These are phyloP conservation scores for Blastomyces parvus DNA, from an alignment of 2,329 filamentous ascomycete species.

Conservation along the genomic window DNA sequence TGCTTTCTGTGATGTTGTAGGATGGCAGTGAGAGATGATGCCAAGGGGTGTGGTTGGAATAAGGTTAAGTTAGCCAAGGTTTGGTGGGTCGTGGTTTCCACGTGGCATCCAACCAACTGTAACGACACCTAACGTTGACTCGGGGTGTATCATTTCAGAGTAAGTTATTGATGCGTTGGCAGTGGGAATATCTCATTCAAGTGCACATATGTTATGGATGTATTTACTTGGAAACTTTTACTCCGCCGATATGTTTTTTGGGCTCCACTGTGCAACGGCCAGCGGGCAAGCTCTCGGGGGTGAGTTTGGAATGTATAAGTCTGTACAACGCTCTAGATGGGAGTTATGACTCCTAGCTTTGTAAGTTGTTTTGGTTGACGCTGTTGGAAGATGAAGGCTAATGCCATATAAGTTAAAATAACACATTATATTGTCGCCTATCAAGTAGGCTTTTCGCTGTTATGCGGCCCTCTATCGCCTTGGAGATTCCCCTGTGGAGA, in stretches of 20 bases:
- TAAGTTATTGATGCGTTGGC: background rate
- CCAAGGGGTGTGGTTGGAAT: background rate
- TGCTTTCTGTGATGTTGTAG: background rate
- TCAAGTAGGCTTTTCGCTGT: background rate
- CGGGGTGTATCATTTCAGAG: background rate
- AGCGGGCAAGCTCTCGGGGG: background rate
- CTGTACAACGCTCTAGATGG: background rate
- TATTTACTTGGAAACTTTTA: background rate
- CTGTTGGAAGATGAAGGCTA: background rate
- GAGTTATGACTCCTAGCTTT: background rate
- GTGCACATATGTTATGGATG: background rate
- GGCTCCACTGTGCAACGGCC: background rate
- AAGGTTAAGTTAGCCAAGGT: background rate
- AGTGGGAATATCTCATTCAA: background rate
- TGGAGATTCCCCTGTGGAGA: background rate
- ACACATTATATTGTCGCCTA: background rate
- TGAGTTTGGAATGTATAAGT: background rate
- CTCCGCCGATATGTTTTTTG: background rate
- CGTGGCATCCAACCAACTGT: background rate
- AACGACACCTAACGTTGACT: background rate
- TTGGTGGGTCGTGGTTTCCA: background rate
- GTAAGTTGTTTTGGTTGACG: background rate
- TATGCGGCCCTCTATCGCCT: background rate
- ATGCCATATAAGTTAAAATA: background rate
- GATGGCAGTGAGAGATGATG: background rate